Percentiles rank a stretch among this genome's conserved stretches.
Evolutionary conservation across 768 basidiomycete species (phyloP).

Genomic region (Tulasnella sp.): DNA sequence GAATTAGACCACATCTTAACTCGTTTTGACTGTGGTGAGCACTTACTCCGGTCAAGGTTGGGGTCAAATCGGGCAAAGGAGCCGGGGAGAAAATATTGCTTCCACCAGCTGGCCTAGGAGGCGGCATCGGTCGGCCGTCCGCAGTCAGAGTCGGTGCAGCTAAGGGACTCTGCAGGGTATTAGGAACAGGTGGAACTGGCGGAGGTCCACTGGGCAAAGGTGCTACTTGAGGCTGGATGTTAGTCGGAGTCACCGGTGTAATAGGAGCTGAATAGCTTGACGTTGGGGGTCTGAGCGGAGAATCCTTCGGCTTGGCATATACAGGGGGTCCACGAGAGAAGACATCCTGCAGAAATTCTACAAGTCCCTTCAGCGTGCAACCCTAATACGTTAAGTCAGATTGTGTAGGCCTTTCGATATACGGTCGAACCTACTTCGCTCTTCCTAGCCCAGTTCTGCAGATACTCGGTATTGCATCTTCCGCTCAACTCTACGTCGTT

Average conservation of each 20-base stretch:
- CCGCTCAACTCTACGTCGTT: constrained; percentile 78
- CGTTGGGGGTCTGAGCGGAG: constrained; percentile 17
- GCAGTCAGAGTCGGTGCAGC: constrained; percentile 25
- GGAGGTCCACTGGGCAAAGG: constrained; percentile 32
- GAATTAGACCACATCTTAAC: neutral
- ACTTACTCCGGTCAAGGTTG: neutral
- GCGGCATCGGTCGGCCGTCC: constrained; percentile 16
- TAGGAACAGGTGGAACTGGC: constrained; percentile 32
- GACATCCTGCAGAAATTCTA: constrained; percentile 72
- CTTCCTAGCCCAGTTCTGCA: constrained; percentile 75
- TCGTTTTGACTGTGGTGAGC: too few species aligned
- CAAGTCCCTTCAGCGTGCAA: constrained; percentile 66
- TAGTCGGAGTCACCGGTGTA: constrained; percentile 29
- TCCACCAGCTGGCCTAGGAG: constrained; percentile 1
- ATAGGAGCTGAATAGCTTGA: constrained; percentile 15
- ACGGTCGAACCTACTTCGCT: constrained; percentile 59
- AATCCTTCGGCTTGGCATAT: constrained; percentile 68
- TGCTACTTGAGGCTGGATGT: constrained; percentile 32
- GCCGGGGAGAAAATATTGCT: neutral
- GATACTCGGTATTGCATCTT: constrained; percentile 62
- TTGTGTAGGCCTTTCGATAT: neutral
- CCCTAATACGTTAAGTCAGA: constrained; percentile 48
- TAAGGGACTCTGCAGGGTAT: constrained; percentile 33
- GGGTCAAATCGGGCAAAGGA: neutral
- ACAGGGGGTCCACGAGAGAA: constrained; percentile 88